phyloP scores from a whole-genome alignment of 2,329 filamentous ascomycete genomes.

The Colletotrichum sp. region DNA sequence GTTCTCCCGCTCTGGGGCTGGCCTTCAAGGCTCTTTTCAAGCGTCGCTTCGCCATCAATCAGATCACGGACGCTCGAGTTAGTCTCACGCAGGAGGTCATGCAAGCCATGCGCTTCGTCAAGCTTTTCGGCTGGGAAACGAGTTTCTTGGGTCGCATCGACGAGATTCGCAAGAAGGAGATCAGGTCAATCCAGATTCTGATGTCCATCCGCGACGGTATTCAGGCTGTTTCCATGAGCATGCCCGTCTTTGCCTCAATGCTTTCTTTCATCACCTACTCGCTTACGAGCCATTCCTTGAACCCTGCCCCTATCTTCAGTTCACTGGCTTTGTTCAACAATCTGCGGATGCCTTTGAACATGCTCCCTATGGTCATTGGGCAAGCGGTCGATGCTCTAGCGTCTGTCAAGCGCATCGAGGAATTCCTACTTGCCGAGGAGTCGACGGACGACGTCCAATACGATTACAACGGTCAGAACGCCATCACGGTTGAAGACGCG shows the following conservation, averaged over 20 bases:
- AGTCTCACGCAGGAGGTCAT: constrained; percentile 90
- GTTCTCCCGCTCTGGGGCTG: constrained; percentile 69
- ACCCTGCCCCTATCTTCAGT: constrained; percentile 83
- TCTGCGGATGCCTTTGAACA: constrained; percentile 84
- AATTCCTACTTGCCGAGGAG: constrained; percentile 87
- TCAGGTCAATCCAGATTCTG: constrained; percentile 79
- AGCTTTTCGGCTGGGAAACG: constrained; percentile 93
- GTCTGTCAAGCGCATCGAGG: constrained; percentile 82
- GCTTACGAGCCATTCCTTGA: constrained; percentile 67
- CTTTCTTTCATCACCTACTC: constrained; percentile 86
- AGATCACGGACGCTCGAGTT: constrained; percentile 89
- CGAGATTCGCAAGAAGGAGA: constrained; percentile 76
- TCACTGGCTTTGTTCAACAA: constrained; percentile 93
- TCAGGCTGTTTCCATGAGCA: constrained; percentile 80
- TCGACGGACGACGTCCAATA: constrained; percentile 70
- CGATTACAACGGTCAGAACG: constrained; percentile 63
- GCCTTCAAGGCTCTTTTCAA: constrained; percentile 79
- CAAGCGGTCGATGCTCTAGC: constrained; percentile 89
- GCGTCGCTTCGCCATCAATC: constrained; percentile 80
- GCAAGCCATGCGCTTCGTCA: constrained; percentile 89
- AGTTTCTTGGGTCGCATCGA: constrained; percentile 80
- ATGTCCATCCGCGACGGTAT: constrained; percentile 84
- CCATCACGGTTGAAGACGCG: constrained; percentile 75
- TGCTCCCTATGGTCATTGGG: constrained; percentile 85
- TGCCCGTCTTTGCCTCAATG: constrained; percentile 95